Evolutionary conservation across 2,329 filamentous ascomycete species (phyloP), one percentile per base, ranked within the genome.

Genomic region (Keithomyces neogunnii): DNA sequence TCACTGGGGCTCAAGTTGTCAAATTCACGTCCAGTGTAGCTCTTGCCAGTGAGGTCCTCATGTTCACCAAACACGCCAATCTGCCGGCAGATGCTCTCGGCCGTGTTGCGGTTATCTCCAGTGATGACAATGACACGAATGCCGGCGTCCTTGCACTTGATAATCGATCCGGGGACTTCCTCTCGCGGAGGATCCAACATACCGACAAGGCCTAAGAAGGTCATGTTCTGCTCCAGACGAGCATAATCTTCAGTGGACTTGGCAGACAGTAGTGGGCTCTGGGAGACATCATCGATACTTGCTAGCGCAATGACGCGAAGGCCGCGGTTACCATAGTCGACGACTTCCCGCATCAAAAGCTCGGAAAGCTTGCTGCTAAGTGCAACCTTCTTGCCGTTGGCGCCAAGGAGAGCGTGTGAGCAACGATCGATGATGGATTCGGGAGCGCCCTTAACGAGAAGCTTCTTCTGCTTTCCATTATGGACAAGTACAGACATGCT

Each of bases 101-200:
- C 93, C 3, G 93, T 99, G 73, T 95, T 95, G 66, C 87, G 90
- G 73, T 96, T 99, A 72, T 99, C 93, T 63, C 93, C 93, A 50
- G 93, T 99, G 69, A 99, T 96, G 57, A 99, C 93, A 60, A 99
- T 89, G 47, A 99, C 89, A 55, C 93, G 87, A 62, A 99, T 97
- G 60, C 93, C 93, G 59, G 93, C 93, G 56, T 89, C 84, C 69
- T 86, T 88, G 72, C 93, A 99, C 69, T 95, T 88, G 64, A 78
- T 77, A 61, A 99, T 95, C 46, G 93, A 93, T 48, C 74, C 78
- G 49, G 87, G 81, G 9, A 97, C 93, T 72, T 99, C 93, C 46
- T 89, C 88, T 38, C 93, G 89, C 62, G 93, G 93, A 61, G 93
- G 93, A 67, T 99, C 93, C 64, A 96, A 78, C 93, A 99, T 99